These are phyloP conservation scores for Forsythia suspensa DNA, from an alignment of 257 asterid genomes.

Conservation along the genomic window DNA sequence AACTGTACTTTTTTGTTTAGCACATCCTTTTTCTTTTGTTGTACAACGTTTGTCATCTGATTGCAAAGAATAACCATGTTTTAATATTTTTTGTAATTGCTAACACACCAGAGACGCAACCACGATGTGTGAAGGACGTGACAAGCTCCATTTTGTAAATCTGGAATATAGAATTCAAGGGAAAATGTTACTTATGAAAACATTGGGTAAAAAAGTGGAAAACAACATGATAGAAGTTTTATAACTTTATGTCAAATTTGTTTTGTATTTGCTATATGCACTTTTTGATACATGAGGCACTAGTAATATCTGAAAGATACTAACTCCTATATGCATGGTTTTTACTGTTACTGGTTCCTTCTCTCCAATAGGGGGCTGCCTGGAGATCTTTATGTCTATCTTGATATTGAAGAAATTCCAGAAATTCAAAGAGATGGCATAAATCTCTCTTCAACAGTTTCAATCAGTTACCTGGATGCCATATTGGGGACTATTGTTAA, in stretches of 20 bases:
- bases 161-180: not conserved
- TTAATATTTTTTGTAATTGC: not conserved
- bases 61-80: not conserved
- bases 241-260: not conserved
- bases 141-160: not conserved
- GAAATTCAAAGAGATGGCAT: slow-evolving; percentile 98
- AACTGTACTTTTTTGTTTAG: not conserved
- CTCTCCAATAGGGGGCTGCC: slow-evolving; percentile 63
- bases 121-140: not conserved
- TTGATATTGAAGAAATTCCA: slow-evolving; percentile 83
- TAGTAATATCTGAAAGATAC: not conserved
- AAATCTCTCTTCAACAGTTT: slow-evolving; percentile 73
- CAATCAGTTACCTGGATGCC: slow-evolving; percentile 89
- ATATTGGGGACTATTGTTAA: slow-evolving; percentile 71
- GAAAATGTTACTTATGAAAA: not conserved
- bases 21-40: not conserved
- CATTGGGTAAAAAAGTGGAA: not conserved
- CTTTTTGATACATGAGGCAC: not conserved
- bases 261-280: not conserved
- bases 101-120: not conserved
- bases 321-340: not conserved
- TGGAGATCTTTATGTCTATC: slow-evolving; percentile 97
- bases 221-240: not conserved
- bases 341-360: slow-evolving; percentile 16
- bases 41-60: not conserved